Percentiles rank a stretch among this genome's conserved stretches.
Evolutionary conservation across 2,329 filamentous ascomycete genomes (phyloP).

Genomic region (Colletotrichum sp.): DNA sequence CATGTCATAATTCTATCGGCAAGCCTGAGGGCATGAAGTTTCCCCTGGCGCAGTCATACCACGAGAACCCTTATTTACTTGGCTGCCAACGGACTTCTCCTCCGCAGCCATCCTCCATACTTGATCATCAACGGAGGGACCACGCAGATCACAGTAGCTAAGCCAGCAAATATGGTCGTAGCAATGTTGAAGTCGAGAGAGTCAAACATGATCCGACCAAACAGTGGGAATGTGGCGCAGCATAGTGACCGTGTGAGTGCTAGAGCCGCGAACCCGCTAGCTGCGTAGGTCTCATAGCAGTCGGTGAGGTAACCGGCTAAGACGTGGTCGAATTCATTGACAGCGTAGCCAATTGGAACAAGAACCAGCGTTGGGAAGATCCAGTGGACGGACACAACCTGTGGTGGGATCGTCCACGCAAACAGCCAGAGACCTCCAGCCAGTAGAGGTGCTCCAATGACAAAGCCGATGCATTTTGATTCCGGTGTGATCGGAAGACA

Average conservation of each 20-base stretch:
- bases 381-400: conserved; percentile 35
- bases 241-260: not conserved
- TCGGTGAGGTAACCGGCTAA: conserved; percentile 5
- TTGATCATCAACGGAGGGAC: not conserved
- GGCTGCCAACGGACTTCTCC: not conserved
- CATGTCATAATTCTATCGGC: not conserved
- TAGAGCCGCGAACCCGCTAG: not conserved
- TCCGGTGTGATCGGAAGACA: conserved; percentile 15
- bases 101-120: not conserved
- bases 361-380: conserved; percentile 43
- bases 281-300: not conserved
- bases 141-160: not conserved
- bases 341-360: conserved; percentile 48
- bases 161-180: not conserved
- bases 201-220: not conserved
- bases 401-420: conserved; percentile 51
- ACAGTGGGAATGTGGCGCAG: not conserved
- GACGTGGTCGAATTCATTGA: conserved; percentile 44
- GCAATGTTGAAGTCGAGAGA: not conserved
- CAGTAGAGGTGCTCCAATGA: conserved; percentile 45
- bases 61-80: not conserved
- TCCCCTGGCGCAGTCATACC: not conserved
- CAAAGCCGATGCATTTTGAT: conserved; percentile 33
- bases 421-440: conserved; percentile 50
- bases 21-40: not conserved